These are phyloP conservation scores for Glebionis coronaria DNA, from an alignment of 129 eudicot species.

Conservation along the genomic window DNA sequence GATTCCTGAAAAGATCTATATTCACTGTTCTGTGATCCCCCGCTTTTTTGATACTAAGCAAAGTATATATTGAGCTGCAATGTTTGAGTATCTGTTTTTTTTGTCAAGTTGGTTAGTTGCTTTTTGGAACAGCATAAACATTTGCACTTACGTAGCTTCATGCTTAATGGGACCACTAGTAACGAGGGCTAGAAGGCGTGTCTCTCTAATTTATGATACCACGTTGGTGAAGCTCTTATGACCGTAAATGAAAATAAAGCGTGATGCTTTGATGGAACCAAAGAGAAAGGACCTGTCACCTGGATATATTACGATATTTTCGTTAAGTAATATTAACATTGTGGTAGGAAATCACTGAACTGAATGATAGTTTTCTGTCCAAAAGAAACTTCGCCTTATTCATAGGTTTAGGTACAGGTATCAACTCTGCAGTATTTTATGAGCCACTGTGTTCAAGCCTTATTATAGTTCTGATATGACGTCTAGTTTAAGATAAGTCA, in stretches of 20 bases:
- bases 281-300: too few relatives aligned
- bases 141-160: not conserved
- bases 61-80: conserved; percentile 25
- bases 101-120: conserved; percentile 27
- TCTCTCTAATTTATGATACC: not conserved
- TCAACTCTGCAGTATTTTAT: too few relatives aligned
- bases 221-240: not conserved
- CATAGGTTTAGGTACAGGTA: too few relatives aligned
- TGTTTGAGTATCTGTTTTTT: conserved; percentile 21
- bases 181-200: too few relatives aligned
- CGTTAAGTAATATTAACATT: too few relatives aligned
- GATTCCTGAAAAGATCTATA: conserved; percentile 26
- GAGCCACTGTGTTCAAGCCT: not conserved
- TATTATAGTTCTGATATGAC: not conserved
- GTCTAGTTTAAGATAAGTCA: not conserved
- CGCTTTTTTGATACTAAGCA: conserved; percentile 2
- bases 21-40: conserved; percentile 16
- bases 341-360: too few relatives aligned
- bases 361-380: too few relatives aligned
- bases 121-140: conserved; percentile 9
- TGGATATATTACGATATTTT: too few relatives aligned
- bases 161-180: conserved; percentile 4
- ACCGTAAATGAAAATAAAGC: not conserved
- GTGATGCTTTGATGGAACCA: too few relatives aligned
- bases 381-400: too few relatives aligned